These are phyloP conservation scores for Graphiopsis chlorocephala DNA, from an alignment of 2,329 filamentous ascomycete genomes.

Conservation along the genomic window DNA sequence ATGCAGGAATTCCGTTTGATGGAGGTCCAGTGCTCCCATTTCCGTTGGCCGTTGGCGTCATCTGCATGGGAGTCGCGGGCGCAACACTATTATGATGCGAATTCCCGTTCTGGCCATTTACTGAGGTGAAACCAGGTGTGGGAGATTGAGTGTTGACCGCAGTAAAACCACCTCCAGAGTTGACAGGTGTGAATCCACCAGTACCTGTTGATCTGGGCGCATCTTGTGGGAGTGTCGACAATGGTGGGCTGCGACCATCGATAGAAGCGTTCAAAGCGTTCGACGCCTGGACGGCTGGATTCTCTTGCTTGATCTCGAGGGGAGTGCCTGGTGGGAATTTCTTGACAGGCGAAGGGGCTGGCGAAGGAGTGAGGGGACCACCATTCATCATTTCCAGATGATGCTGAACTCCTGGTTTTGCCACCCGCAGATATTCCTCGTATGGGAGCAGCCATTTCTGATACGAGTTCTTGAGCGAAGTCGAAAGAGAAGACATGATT, in stretches of 20 bases:
- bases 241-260: conserved; percentile 35
- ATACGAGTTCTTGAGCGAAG: conserved; percentile 96
- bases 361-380: conserved; percentile 79
- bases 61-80: conserved; percentile 47
- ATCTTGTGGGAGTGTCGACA: conserved; percentile 37
- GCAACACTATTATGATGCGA: conserved; percentile 25
- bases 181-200: conserved; percentile 71
- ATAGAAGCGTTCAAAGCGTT: conserved; percentile 56
- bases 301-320: conserved; percentile 53
- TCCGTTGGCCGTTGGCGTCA: conserved; percentile 43
- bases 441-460: conserved; percentile 96
- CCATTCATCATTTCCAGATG: conserved; percentile 91
- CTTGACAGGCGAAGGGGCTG: conserved; percentile 70
- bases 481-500: conserved; percentile 98
- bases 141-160: conserved; percentile 57
- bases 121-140: conserved; percentile 52
- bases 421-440: conserved; percentile 86
- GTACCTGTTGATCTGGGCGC: conserved; percentile 54
- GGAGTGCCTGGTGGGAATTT: conserved; percentile 49
- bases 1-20: conserved; percentile 28
- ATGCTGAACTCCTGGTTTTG: conserved; percentile 94
- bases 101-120: conserved; percentile 53
- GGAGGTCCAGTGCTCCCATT: conserved; percentile 25
- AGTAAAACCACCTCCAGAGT: conserved; percentile 57
- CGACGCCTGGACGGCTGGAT: conserved; percentile 62